These are phyloP conservation scores for Thelonectria discophora DNA, from an alignment of 2,329 filamentous ascomycete species.

Conservation along the genomic window DNA sequence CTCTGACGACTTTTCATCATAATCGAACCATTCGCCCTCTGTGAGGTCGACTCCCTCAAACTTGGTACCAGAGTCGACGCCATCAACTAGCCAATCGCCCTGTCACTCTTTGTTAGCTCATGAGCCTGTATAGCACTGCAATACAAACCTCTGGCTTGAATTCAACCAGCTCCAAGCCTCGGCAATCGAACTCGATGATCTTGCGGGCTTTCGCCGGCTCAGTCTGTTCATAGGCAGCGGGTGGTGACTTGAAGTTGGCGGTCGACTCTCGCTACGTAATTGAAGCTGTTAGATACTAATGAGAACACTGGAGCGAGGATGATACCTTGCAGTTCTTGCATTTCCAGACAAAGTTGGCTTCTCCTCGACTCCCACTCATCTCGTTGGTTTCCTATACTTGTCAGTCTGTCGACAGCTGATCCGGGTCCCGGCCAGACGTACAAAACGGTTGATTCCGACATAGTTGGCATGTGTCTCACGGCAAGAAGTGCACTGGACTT, in stretches of 20 bases:
- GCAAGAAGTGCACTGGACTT: conserved; percentile 97
- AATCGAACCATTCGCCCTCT: conserved; percentile 98
- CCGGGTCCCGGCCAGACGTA: conserved; percentile 55
- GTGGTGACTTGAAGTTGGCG: conserved; percentile 80
- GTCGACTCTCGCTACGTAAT: conserved; percentile 77
- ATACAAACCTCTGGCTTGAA: conserved; percentile 83
- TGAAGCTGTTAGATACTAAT: conserved; percentile 3
- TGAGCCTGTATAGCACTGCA: too few species aligned
- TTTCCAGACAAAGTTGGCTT: conserved; percentile 99
- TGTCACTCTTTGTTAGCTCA: conserved; percentile 48
- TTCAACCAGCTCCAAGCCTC: conserved; percentile 89
- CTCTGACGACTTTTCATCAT: conserved; percentile 91
- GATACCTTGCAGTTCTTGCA: conserved; percentile 96
- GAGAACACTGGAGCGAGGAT: not conserved
- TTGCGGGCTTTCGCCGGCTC: conserved; percentile 80
- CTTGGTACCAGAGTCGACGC: conserved; percentile 79
- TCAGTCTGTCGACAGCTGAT: conserved; percentile 15
- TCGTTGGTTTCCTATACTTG: conserved; percentile 80
- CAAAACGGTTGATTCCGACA: conserved; percentile 88
- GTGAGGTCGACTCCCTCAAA: conserved; percentile 83
- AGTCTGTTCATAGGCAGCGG: conserved; percentile 73
- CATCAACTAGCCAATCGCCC: conserved; percentile 91
- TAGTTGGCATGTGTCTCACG: conserved; percentile 88
- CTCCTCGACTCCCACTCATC: conserved; percentile 89
- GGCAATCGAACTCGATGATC: conserved; percentile 91